Evolutionary conservation across 805 yeast species (phyloP).

Genomic region (fission yeast (Schizosaccharomyces pombe)): DNA sequence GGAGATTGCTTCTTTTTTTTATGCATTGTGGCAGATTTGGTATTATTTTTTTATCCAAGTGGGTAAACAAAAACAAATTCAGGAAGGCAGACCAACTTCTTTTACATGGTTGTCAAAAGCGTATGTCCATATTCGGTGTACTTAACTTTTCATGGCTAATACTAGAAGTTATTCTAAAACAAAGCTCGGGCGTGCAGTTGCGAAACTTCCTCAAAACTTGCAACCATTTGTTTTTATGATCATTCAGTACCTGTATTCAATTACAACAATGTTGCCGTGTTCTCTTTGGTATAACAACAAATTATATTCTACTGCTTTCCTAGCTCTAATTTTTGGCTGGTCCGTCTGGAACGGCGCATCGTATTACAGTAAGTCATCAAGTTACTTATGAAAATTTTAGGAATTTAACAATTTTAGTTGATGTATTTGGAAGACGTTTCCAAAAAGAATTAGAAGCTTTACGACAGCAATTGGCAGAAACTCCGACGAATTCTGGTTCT

Average conservation of each 20-base stretch:
- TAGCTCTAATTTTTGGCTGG: conserved; percentile 46
- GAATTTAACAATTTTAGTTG: conserved; percentile 20
- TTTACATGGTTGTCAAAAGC: conserved; percentile 55
- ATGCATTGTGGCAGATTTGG: conserved; percentile 69
- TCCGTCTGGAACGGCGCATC: conserved; percentile 90
- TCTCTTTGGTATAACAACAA: conserved; percentile 68
- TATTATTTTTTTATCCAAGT: conserved; percentile 86
- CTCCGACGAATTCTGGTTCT: conserved; percentile 6
- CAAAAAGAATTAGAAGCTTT: conserved; percentile 62
- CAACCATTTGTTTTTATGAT: conserved; percentile 73
- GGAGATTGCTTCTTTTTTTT: conserved; percentile 55
- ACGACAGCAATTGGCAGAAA: conserved; percentile 41
- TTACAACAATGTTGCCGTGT: conserved; percentile 66
- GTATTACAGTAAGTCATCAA: conserved; percentile 27
- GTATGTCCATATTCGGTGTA: conserved; percentile 10
- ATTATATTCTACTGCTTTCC: conserved; percentile 39
- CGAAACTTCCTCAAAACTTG: conserved; percentile 56
- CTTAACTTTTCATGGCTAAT: background rate
- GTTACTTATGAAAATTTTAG: background rate
- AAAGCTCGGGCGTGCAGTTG: conserved; percentile 51
- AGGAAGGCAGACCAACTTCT: conserved; percentile 66
- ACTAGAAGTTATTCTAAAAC: conserved; percentile 24
- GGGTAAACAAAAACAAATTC: conserved; percentile 52
- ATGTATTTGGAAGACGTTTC: conserved; percentile 70
- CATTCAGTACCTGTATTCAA: conserved; percentile 70